Conservation (phyloP, 139 green algal genomes). For the Micromonas commoda region DNA sequence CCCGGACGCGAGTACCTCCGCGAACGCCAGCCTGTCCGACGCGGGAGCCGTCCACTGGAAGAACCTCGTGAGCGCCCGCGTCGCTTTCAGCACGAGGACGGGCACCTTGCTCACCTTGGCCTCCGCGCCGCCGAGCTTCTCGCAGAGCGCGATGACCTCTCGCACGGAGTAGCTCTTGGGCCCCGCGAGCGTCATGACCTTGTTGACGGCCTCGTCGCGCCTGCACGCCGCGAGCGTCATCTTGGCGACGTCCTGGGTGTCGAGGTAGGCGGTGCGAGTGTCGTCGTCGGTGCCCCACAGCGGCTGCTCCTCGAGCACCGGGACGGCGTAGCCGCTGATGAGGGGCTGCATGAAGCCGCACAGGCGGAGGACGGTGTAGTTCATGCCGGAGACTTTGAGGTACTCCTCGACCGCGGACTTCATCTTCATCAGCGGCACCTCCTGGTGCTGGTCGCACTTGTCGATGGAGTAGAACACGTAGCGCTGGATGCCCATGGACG, state of each 20-base stretch:
- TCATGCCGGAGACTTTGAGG: constrained; percentile 65
- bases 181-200: constrained; percentile 83
- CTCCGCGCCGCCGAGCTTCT: constrained; percentile 68
- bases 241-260: constrained; percentile 79
- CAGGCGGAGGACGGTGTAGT: constrained; percentile 89
- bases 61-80: constrained; percentile 60
- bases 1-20: constrained; percentile 31
- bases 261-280: constrained; percentile 88
- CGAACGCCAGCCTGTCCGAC: constrained; percentile 76
- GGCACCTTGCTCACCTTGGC: constrained; percentile 84
- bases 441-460: constrained; percentile 86
- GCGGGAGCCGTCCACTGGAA: constrained; percentile 91
- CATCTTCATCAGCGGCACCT: constrained; percentile 57
- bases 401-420: constrained; percentile 85
- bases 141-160: constrained; percentile 84
- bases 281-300: constrained; percentile 95
- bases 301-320: constrained; percentile 89
- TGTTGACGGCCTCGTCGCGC: constrained; percentile 52
- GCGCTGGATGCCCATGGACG: constrained; percentile 94
- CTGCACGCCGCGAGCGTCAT: constrained; percentile 77
- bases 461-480: constrained; percentile 98
- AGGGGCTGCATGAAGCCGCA: constrained; percentile 98
- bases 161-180: constrained; percentile 80
- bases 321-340: constrained; percentile 97
- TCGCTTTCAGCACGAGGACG: constrained; percentile 76